Conservation (phyloP, 176 grass and related monocot genomes). For the Carex parvula region DNA sequence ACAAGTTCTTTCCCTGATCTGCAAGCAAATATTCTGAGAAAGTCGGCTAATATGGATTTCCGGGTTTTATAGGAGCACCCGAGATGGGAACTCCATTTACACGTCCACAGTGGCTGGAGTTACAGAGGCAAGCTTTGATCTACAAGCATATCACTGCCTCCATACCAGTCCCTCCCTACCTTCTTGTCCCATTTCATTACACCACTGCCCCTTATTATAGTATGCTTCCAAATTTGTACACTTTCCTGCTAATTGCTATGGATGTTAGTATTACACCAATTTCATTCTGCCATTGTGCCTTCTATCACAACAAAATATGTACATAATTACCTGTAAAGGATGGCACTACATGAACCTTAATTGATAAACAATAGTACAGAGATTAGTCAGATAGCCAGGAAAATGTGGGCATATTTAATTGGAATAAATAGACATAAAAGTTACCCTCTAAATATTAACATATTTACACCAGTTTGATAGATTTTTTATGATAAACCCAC, state of each 20-base stretch:
- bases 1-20: not conserved
- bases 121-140: slow-evolving; percentile 44
- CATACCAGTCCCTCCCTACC: slow-evolving; percentile 37
- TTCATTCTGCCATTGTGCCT: not conserved
- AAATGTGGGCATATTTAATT: not conserved
- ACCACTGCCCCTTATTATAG: slow-evolving; percentile 4
- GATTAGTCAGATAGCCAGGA: not conserved
- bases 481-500: not conserved
- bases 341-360: not conserved
- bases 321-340: not conserved
- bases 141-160: slow-evolving; percentile 34
- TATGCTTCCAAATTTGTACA: not conserved
- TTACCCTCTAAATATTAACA: not conserved
- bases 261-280: not conserved
- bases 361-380: not conserved
- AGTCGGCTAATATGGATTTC: not conserved
- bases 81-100: slow-evolving; percentile 32
- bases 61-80: not conserved
- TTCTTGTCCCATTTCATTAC: slow-evolving; percentile 27
- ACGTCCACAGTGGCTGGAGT: slow-evolving; percentile 35
- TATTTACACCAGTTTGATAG: not conserved
- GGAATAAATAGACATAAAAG: not conserved
- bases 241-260: not conserved
- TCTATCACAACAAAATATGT: not conserved
- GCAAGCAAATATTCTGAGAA: not conserved